A percentile compares a stretch with the other conserved stretches of the same genome.
Conservation (phyloP, 2,329 filamentous ascomycete genomes). For the Aureobasidium sp. region DNA sequence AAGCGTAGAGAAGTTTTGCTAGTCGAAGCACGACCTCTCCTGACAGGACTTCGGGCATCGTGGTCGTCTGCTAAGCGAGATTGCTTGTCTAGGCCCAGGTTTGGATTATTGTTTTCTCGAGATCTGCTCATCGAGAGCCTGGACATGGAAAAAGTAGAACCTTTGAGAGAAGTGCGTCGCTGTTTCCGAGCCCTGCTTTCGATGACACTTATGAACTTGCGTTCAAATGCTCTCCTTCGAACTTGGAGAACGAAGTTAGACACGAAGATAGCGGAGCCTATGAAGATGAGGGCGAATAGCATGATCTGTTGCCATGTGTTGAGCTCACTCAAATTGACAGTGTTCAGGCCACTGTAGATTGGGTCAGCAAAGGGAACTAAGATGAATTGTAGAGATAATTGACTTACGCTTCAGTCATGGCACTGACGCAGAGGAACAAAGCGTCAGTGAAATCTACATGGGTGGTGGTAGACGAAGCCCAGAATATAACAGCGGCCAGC, state of each 20-base stretch:
- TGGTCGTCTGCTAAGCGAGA: neutral
- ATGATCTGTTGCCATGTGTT: constrained; percentile 61
- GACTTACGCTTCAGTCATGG: constrained; percentile 51
- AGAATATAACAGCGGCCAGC: constrained; percentile 53
- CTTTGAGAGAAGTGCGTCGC: neutral
- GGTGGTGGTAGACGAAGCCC: constrained; percentile 44
- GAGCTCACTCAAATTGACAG: constrained; percentile 53
- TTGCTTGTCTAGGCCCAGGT: neutral
- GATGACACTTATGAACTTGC: constrained; percentile 47
- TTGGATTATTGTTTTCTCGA: neutral
- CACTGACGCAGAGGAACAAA: constrained; percentile 56
- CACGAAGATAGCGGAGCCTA: constrained; percentile 60
- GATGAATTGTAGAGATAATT: neutral
- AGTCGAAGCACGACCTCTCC: neutral
- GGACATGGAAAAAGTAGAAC: neutral
- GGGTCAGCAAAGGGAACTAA: neutral
- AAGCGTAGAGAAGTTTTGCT: neutral
- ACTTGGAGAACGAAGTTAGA: constrained; percentile 55
- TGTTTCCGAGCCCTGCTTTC: constrained; percentile 18
- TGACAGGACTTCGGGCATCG: neutral
- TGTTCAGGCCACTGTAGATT: constrained; percentile 50
- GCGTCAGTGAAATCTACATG: constrained; percentile 52
- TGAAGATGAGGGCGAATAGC: constrained; percentile 55
- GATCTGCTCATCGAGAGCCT: neutral
- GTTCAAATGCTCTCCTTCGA: constrained; percentile 53